These are phyloP conservation scores for Wallacemonas sp. DNA, from an alignment of 208 protist species.

Conservation along the genomic window DNA sequence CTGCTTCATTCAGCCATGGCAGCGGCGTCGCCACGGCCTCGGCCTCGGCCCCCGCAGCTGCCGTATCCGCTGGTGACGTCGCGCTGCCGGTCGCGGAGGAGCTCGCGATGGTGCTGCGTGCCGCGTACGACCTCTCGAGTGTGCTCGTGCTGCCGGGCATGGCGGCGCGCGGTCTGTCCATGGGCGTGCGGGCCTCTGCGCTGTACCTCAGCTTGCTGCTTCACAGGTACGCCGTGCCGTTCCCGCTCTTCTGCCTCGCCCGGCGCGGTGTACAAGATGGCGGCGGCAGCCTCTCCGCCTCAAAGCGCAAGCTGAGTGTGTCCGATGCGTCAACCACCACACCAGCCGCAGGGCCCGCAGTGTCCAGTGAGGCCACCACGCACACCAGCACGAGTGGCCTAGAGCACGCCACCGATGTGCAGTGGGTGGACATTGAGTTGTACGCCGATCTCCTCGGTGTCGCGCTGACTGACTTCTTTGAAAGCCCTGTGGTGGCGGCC, in stretches of 20 bases:
- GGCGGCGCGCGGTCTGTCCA: slow-evolving; percentile 17
- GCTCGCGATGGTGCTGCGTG: slow-evolving; percentile 65
- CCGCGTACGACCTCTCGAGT: slow-evolving; percentile 55
- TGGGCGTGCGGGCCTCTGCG: slow-evolving; percentile 39
- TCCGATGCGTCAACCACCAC: neutral
- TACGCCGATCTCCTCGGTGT: slow-evolving; percentile 62
- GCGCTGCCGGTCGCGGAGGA: slow-evolving; percentile 48
- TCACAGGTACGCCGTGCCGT: slow-evolving; percentile 65
- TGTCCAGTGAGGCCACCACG: neutral
- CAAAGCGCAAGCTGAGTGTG: neutral
- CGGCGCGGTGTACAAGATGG: slow-evolving; percentile 1
- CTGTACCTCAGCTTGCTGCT: slow-evolving; percentile 75
- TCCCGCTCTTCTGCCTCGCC: slow-evolving; percentile 60
- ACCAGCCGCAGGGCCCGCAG: neutral
- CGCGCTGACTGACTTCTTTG: slow-evolving; percentile 71
- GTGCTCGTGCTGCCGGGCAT: slow-evolving; percentile 49
- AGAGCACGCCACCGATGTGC: slow-evolving; percentile 28
- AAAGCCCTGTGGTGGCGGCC: slow-evolving; percentile 40
- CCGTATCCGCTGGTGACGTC: slow-evolving; percentile 16
- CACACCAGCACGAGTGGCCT: neutral
- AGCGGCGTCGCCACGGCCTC: neutral
- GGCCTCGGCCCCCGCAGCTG: neutral
- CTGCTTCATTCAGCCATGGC: neutral
- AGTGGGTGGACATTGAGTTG: slow-evolving; percentile 84
- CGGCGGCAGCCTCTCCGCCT: neutral